Evolutionary conservation across 108 stramenopile species (phyloP).

Genomic region (Hondaea fermentalgiana): DNA sequence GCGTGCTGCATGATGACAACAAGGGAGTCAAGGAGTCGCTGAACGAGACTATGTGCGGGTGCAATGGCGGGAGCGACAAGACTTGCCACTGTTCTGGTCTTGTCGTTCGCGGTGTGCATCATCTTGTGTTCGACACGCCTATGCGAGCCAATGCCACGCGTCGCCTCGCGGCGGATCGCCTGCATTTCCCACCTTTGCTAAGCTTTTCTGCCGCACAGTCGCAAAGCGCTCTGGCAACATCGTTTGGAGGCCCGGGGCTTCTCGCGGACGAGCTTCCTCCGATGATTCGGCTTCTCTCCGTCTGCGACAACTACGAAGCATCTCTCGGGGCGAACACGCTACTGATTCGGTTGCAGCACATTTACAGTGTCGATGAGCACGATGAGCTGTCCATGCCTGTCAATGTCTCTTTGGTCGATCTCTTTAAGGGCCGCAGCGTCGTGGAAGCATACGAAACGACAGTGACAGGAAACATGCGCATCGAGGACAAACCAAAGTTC

Average conservation of each 20-base stretch:
- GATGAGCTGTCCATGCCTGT: slow-evolving; percentile 43
- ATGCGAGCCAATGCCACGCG: slow-evolving; percentile 56
- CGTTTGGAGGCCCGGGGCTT: background rate
- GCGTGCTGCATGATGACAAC: slow-evolving; percentile 43
- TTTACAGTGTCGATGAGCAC: slow-evolving; percentile 67
- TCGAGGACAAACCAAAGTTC: background rate
- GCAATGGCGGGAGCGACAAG: slow-evolving; percentile 61
- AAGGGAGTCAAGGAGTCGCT: slow-evolving; percentile 42
- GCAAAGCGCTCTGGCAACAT: background rate
- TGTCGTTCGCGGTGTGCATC: slow-evolving; percentile 68
- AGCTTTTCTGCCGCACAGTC: slow-evolving; percentile 38
- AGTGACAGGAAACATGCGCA: slow-evolving; percentile 44
- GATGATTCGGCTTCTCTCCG: slow-evolving; percentile 63
- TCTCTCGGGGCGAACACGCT: slow-evolving; percentile 5
- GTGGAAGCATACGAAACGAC: slow-evolving; percentile 44
- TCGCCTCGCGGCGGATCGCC: slow-evolving; percentile 60
- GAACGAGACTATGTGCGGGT: slow-evolving; percentile 30
- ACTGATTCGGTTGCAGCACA: slow-evolving; percentile 73
- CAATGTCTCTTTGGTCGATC: slow-evolving; percentile 44
- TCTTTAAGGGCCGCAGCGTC: slow-evolving; percentile 33
- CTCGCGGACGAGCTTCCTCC: slow-evolving; percentile 35
- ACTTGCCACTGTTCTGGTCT: slow-evolving; percentile 64
- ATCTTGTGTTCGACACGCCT: slow-evolving; percentile 53
- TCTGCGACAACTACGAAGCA: slow-evolving; percentile 23
- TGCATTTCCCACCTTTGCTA: slow-evolving; percentile 56